phyloP scores from a whole-genome alignment of 768 basidiomycete species.

The Tulasnella sp. region DNA sequence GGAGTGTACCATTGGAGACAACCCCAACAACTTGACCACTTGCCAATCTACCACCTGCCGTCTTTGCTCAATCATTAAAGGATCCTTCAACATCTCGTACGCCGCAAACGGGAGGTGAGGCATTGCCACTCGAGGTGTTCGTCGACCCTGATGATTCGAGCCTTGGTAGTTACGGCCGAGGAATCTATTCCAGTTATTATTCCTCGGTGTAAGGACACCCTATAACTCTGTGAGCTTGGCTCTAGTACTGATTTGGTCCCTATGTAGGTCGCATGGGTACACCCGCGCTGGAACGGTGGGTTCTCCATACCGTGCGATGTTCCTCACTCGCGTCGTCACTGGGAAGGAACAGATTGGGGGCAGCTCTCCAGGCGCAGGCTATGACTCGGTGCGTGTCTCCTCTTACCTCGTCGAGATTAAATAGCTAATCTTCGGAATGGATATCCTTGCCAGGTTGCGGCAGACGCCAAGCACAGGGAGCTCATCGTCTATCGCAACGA shows the following conservation, averaged over 20 bases:
- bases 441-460: slow-evolving; percentile 20
- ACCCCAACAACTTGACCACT: background rate
- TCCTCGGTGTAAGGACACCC: slow-evolving; percentile 29
- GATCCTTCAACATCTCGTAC: background rate
- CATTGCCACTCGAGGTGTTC: background rate
- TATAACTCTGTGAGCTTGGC: slow-evolving; percentile 38
- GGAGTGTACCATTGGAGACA: background rate
- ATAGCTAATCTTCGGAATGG: too few relatives aligned
- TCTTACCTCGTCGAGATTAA: background rate
- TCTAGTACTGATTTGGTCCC: background rate
- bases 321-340: background rate
- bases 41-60: background rate
- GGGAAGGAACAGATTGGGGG: slow-evolving; percentile 2
- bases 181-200: background rate
- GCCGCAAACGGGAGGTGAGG: background rate
- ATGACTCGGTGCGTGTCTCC: background rate
- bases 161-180: background rate
- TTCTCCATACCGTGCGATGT: slow-evolving; percentile 4
- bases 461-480: slow-evolving; percentile 57
- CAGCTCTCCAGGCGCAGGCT: background rate
- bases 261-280: slow-evolving; percentile 4
- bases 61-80: slow-evolving; percentile 2
- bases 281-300: background rate
- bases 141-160: slow-evolving; percentile 8
- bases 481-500: slow-evolving; percentile 58